Conservation (phyloP, 23 red algal species). For the Gracilaria gracilis region DNA sequence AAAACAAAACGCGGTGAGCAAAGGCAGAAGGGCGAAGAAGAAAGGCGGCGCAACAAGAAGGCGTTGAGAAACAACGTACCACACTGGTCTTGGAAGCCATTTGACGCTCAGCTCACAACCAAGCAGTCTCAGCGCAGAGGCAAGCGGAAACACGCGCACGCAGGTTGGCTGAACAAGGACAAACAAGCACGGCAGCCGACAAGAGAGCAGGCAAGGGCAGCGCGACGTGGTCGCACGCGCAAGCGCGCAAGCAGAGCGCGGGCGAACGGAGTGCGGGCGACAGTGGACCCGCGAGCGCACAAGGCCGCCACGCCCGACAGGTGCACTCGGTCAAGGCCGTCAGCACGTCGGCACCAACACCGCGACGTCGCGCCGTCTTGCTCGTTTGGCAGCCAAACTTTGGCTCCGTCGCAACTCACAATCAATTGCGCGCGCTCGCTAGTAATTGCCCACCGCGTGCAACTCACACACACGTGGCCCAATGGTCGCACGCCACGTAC, state of each 20-base stretch:
- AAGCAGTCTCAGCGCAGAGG: neutral
- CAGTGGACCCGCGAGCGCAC: neutral
- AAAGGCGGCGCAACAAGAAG: neutral
- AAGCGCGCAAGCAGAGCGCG: neutral
- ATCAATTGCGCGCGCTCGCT: too few relatives aligned
- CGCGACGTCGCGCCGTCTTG: neutral
- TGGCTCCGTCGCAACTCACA: too few relatives aligned
- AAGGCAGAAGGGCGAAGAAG: neutral
- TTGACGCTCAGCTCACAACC: neutral
- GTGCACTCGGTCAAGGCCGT: neutral
- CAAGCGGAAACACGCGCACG: neutral
- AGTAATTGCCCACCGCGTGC: neutral
- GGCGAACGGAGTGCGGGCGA: neutral
- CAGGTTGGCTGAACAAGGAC: too few relatives aligned
- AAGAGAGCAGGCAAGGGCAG: neutral
- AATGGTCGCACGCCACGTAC: neutral
- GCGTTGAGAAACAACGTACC: slow-evolving; percentile 32
- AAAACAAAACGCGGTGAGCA: neutral
- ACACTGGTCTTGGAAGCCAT: slow-evolving; percentile 70
- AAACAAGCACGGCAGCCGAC: neutral
- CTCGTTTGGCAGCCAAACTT: too few relatives aligned
- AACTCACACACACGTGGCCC: neutral
- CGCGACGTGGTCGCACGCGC: neutral
- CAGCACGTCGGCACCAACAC: neutral
- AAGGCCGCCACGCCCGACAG: neutral